phyloP scores from a whole-genome alignment of 2,329 filamentous ascomycete species.

The Metarhizium brunneum region DNA sequence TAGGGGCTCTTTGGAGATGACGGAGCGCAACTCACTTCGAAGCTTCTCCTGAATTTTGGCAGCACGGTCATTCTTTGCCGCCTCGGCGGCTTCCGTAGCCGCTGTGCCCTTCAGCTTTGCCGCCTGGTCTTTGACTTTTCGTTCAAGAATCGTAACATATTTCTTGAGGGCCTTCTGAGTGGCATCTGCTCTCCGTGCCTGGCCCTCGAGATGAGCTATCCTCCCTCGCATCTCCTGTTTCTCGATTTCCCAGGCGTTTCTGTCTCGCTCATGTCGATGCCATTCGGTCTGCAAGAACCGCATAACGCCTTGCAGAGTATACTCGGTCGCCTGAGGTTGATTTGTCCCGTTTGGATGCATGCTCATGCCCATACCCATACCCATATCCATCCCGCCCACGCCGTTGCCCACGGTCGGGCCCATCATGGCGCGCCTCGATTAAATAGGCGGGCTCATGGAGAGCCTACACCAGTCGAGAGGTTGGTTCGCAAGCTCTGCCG shows the following conservation, averaged over 20 bases:
- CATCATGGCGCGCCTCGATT: constrained; percentile 28
- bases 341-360: constrained; percentile 37
- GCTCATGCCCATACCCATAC: constrained; percentile 31
- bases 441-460: constrained; percentile 28
- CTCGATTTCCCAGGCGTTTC: constrained; percentile 98
- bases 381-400: constrained; percentile 36
- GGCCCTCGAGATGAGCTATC: constrained; percentile 89
- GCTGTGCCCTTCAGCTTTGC: constrained; percentile 50
- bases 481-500: constrained; percentile 10
- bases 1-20: neutral
- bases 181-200: constrained; percentile 75
- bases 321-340: constrained; percentile 51
- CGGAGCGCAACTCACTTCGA: constrained; percentile 31
- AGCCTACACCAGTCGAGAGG: constrained; percentile 15
- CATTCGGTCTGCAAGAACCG: constrained; percentile 98
- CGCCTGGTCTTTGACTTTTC: constrained; percentile 76
- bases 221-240: constrained; percentile 97
- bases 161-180: constrained; percentile 83
- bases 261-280: constrained; percentile 95
- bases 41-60: constrained; percentile 48
- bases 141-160: constrained; percentile 83
- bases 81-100: constrained; percentile 27
- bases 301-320: constrained; percentile 75
- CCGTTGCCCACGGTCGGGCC: constrained; percentile 35
- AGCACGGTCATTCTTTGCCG: constrained; percentile 42